Evolutionary conservation across 2,329 filamentous ascomycete genomes (phyloP).

Genomic region (Ascochyta rabiei): DNA sequence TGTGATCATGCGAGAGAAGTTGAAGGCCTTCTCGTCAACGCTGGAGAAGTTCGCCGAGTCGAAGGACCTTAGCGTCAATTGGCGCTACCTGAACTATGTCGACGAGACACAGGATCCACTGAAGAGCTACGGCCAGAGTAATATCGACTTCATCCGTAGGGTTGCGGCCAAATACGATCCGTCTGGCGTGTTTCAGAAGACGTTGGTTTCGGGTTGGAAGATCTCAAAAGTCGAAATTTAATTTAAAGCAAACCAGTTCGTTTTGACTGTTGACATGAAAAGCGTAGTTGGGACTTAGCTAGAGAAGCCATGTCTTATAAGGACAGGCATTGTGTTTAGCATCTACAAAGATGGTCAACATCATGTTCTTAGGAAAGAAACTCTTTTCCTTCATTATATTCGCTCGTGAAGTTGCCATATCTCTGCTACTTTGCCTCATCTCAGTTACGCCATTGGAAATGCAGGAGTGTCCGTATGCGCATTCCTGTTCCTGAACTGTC

Average conservation of each 20-base stretch:
- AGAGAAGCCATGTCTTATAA: too few species aligned
- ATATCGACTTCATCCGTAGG: constrained; percentile 12
- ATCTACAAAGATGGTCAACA: too few species aligned
- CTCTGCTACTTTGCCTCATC: too few species aligned
- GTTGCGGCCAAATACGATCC: constrained; percentile 34
- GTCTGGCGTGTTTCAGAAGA: constrained; percentile 30
- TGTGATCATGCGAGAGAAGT: constrained; percentile 18
- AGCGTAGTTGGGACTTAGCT: too few species aligned
- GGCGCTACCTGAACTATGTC: constrained; percentile 44
- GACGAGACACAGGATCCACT: constrained; percentile 42
- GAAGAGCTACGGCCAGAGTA: constrained; percentile 23
- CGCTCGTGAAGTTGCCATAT: too few species aligned
- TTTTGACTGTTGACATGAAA: too few species aligned
- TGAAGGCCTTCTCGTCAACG: not conserved
- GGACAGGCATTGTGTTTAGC: too few species aligned
- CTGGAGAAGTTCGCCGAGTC: constrained; percentile 25
- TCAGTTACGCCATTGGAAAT: too few species aligned
- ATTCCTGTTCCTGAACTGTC: too few species aligned
- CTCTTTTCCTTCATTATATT: too few species aligned
- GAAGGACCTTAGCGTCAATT: constrained; percentile 23
- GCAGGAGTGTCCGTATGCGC: too few species aligned
- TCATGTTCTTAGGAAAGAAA: too few species aligned
- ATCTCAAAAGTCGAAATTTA: not conserved
- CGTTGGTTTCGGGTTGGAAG: constrained; percentile 6
- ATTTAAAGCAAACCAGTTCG: not conserved